Evolutionary conservation across 2,329 filamentous ascomycete species (phyloP).

Genomic region (Biscogniauxia mediterranea): DNA sequence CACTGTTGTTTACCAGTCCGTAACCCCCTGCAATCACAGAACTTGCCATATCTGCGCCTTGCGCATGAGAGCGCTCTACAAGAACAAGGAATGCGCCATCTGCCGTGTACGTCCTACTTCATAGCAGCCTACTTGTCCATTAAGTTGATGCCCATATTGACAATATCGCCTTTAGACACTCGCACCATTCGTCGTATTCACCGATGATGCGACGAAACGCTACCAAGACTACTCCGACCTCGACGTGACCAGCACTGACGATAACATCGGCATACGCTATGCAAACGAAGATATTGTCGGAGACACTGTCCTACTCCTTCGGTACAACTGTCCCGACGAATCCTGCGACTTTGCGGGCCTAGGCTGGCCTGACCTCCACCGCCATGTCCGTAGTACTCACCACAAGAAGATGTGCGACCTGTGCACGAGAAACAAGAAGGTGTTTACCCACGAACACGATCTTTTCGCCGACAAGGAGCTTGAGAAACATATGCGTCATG

Average conservation of each 20-base stretch:
- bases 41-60: constrained; percentile 96
- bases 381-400: constrained; percentile 79
- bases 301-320: constrained; percentile 81
- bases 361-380: constrained; percentile 74
- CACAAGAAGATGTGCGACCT: constrained; percentile 60
- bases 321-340: constrained; percentile 90
- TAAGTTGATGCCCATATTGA: constrained; percentile 4
- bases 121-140: neutral
- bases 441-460: constrained; percentile 97
- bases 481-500: constrained; percentile 82
- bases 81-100: constrained; percentile 94
- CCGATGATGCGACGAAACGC: constrained; percentile 75
- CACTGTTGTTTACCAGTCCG: constrained; percentile 78
- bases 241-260: constrained; percentile 77
- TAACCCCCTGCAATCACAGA: constrained; percentile 92
- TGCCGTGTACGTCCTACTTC: constrained; percentile 65
- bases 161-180: constrained; percentile 44
- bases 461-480: constrained; percentile 81
- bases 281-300: constrained; percentile 85
- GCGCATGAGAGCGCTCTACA: constrained; percentile 89
- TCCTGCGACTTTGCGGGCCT: constrained; percentile 71
- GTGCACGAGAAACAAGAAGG: constrained; percentile 86
- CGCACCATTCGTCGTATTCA: constrained; percentile 86
- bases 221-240: constrained; percentile 76
- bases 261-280: constrained; percentile 88